A percentile compares a stretch with the other conserved stretches of the same genome.
Evolutionary conservation across 768 basidiomycete species (phyloP).

Genomic region (Phanerochaete carnosa): DNA sequence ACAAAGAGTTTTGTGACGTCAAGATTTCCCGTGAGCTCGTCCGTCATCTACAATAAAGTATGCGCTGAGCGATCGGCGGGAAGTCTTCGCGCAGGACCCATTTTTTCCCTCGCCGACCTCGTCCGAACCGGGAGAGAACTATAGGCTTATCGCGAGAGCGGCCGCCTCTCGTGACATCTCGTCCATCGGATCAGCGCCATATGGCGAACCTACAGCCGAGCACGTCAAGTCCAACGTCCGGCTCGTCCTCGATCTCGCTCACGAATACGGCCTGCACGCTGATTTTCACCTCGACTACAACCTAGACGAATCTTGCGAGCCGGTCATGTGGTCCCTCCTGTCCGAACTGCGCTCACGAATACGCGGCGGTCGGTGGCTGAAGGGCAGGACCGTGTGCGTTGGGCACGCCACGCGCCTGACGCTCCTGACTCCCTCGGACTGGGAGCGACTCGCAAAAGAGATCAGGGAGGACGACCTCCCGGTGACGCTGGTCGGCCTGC

Average conservation of each 20-base stretch:
- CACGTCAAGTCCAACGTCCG: constrained; percentile 52
- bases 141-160: constrained; percentile 42
- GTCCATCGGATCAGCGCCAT: constrained; percentile 63
- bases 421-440: constrained; percentile 43
- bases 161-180: constrained; percentile 36
- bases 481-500: constrained; percentile 53
- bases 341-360: constrained; percentile 32
- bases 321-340: constrained; percentile 56
- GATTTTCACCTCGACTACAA: constrained; percentile 74
- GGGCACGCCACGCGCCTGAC: constrained; percentile 62
- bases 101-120: neutral
- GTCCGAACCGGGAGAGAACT: constrained; percentile 41
- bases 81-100: constrained; percentile 51
- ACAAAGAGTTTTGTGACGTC: constrained; percentile 45
- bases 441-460: constrained; percentile 33
- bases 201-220: constrained; percentile 49
- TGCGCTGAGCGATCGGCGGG: neutral
- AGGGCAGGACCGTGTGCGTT: constrained; percentile 43
- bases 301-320: constrained; percentile 46
- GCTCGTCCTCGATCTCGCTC: constrained; percentile 48
- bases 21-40: constrained; percentile 49
- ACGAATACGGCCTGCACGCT: constrained; percentile 36
- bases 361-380: constrained; percentile 21
- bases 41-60: neutral
- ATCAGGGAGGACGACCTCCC: constrained; percentile 36